Evolutionary conservation across 2,329 filamentous ascomycete species (phyloP).

Genomic region (Sporothrix protearum): DNA sequence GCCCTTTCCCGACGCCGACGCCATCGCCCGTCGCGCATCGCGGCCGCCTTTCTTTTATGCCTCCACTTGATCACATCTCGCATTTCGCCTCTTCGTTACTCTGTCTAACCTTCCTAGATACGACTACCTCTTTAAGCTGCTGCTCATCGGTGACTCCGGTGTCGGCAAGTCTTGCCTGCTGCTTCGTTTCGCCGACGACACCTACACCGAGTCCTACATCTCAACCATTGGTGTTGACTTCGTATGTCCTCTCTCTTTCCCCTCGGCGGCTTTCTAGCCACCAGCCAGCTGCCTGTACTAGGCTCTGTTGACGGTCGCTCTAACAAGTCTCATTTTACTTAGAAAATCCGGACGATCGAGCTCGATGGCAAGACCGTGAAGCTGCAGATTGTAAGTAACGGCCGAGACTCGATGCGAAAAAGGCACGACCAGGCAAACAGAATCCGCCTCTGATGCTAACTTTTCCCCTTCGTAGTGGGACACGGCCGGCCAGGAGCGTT

Average conservation of each 20-base stretch:
- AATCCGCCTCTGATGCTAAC: background rate
- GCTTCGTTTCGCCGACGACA: slow-evolving; percentile 96
- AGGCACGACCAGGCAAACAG: background rate
- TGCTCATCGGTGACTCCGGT: slow-evolving; percentile 99
- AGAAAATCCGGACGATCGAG: slow-evolving; percentile 99
- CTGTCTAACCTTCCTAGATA: slow-evolving; percentile 61
- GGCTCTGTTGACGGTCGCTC: background rate
- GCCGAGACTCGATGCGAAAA: background rate
- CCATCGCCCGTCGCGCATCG: background rate
- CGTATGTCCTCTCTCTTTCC: slow-evolving; percentile 54
- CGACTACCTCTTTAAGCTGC: slow-evolving; percentile 99
- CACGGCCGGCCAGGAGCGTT: slow-evolving; percentile 97
- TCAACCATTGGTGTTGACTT: slow-evolving; percentile 99
- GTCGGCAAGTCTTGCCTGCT: slow-evolving; percentile 99
- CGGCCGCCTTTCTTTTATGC: background rate
- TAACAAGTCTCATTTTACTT: slow-evolving; percentile 20
- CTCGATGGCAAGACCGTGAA: slow-evolving; percentile 99
- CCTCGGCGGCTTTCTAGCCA: background rate
- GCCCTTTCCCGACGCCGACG: background rate
- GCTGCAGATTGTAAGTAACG: slow-evolving; percentile 79
- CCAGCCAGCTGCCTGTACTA: background rate
- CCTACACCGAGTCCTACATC: slow-evolving; percentile 99
- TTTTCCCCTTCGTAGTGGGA: slow-evolving; percentile 72
- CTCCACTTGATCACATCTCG: background rate
- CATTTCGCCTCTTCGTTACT: background rate